A percentile compares a stretch with the other conserved stretches of the same genome.
Conservation (phyloP, 352 stramenopile species). For the Globisporangium orthogonon region DNA sequence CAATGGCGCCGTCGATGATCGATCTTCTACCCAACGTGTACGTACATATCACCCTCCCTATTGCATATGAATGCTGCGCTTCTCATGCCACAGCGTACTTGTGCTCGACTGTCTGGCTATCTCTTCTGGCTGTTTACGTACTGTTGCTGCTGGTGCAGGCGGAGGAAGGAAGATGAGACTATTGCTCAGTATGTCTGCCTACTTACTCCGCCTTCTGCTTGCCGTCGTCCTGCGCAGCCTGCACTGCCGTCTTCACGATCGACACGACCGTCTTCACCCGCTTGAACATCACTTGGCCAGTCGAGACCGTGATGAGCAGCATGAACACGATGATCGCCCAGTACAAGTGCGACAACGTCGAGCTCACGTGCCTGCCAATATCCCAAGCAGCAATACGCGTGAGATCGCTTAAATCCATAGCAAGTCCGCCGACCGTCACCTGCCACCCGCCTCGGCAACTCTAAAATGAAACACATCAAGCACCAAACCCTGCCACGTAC, state of each 20-base stretch:
- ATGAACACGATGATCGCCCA: conserved; percentile 87
- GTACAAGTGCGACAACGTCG: conserved; percentile 80
- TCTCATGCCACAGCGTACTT: background rate
- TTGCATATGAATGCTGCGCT: background rate
- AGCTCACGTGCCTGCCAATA: conserved; percentile 67
- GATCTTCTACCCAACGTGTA: too few species aligned
- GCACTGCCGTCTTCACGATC: conserved; percentile 59
- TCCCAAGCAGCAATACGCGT: background rate
- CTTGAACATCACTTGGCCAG: conserved; percentile 83
- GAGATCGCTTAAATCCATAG: conserved; percentile 3
- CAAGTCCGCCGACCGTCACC: too few species aligned
- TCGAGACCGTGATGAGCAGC: conserved; percentile 78
- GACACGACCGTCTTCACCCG: conserved; percentile 69
- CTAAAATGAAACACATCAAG: background rate
- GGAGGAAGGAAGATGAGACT: background rate
- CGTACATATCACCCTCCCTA: too few species aligned
- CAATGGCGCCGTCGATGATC: too few species aligned
- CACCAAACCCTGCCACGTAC: conserved; percentile 38
- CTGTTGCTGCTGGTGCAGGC: background rate
- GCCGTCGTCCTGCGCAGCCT: conserved; percentile 30
- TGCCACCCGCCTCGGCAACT: background rate
- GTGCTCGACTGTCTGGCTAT: background rate
- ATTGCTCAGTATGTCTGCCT: background rate
- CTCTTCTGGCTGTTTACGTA: background rate
- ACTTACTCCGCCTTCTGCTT: conserved; percentile 67